phyloP scores from a whole-genome alignment of 805 yeast species.

The Ogataea neopini region DNA sequence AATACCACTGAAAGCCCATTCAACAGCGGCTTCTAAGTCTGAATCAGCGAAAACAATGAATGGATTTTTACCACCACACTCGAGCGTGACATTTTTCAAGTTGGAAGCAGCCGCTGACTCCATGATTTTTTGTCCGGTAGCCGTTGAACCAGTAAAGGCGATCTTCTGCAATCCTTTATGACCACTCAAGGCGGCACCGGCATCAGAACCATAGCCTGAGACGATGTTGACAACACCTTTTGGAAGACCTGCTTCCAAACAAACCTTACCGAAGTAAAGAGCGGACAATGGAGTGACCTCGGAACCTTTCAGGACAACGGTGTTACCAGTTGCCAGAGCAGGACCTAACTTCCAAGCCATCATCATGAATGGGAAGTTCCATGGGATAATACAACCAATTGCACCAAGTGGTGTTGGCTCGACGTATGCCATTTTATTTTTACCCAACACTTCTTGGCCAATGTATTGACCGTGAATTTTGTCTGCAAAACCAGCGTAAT shows the following conservation, averaged over 20 bases:
- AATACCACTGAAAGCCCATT: slow-evolving; percentile 51
- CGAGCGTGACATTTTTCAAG: slow-evolving; percentile 58
- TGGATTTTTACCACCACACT: slow-evolving; percentile 64
- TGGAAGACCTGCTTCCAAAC: slow-evolving; percentile 70
- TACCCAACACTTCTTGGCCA: slow-evolving; percentile 33
- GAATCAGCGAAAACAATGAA: slow-evolving; percentile 53
- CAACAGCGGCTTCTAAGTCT: slow-evolving; percentile 51
- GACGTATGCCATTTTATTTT: slow-evolving; percentile 52
- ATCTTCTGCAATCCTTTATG: slow-evolving; percentile 69
- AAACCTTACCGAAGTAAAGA: slow-evolving; percentile 59
- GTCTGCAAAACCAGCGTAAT: slow-evolving; percentile 80
- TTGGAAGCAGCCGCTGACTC: slow-evolving; percentile 59
- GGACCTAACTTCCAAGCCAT: slow-evolving; percentile 79
- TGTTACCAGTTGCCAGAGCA: slow-evolving; percentile 73
- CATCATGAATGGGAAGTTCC: slow-evolving; percentile 84
- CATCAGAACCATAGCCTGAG: slow-evolving; percentile 69
- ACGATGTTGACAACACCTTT: slow-evolving; percentile 74
- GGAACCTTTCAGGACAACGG: slow-evolving; percentile 70
- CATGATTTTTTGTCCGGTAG: slow-evolving; percentile 70
- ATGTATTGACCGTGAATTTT: slow-evolving; percentile 67
- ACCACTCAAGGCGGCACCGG: slow-evolving; percentile 65
- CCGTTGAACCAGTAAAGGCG: slow-evolving; percentile 82
- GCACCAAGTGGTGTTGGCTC: slow-evolving; percentile 66
- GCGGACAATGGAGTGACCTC: slow-evolving; percentile 77
- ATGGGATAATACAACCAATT: slow-evolving; percentile 79